phyloP scores from a whole-genome alignment of 2,329 filamentous ascomycete species.

The Mycocentrospora acerina region DNA sequence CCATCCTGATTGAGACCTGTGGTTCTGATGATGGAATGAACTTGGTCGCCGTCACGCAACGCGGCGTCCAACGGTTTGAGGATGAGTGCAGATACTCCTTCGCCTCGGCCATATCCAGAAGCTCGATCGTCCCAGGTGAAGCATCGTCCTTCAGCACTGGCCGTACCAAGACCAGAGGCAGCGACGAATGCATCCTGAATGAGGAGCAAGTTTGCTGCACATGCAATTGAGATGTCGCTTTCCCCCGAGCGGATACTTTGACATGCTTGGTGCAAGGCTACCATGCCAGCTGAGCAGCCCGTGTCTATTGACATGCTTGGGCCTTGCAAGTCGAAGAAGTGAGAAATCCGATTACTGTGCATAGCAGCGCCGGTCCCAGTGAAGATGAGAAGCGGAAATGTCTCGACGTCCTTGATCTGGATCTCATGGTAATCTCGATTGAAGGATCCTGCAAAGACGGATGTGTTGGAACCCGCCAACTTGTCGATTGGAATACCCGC shows the following conservation, averaged over 20 bases:
- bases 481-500: constrained; percentile 10
- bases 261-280: constrained; percentile 13
- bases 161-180: constrained; percentile 31
- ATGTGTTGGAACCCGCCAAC: constrained; percentile 19
- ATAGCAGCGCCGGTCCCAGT: constrained; percentile 6
- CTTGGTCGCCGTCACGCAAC: constrained; percentile 27
- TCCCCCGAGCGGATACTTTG: constrained; percentile 25
- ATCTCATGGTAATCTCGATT: constrained; percentile 12
- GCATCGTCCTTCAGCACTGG: constrained; percentile 31
- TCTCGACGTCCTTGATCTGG: constrained; percentile 1
- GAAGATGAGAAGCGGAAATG: constrained; percentile 1
- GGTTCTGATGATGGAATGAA: constrained; percentile 28
- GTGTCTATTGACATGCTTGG: constrained; percentile 21
- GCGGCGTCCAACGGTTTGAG: constrained; percentile 30
- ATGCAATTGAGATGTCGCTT: constrained; percentile 37
- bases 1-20: constrained; percentile 22
- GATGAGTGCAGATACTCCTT: constrained; percentile 29
- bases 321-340: constrained; percentile 18
- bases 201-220: constrained; percentile 41
- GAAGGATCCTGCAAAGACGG: constrained; percentile 19
- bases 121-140: constrained; percentile 32
- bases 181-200: constrained; percentile 13
- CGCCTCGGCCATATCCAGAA: constrained; percentile 30
- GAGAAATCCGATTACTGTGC: constrained; percentile 18
- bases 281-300: constrained; percentile 20